Percentiles rank a stretch among this genome's conserved stretches.
Evolutionary conservation across 2,329 filamentous ascomycete genomes (phyloP).

Genomic region (Paracamarosporium sp.): DNA sequence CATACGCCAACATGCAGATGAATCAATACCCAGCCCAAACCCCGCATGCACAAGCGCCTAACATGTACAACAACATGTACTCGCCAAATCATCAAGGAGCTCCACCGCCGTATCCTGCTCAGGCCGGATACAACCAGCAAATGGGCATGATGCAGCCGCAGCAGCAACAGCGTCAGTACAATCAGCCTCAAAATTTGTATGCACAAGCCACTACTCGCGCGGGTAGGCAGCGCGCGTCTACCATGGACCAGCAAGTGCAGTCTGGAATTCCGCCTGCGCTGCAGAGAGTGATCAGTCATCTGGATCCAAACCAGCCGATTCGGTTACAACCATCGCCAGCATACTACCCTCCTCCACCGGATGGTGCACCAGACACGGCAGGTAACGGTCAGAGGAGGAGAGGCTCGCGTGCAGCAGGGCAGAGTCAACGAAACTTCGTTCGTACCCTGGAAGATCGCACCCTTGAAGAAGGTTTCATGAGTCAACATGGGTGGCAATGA

Average conservation of each 20-base stretch:
- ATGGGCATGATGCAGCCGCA: constrained; percentile 59
- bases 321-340: constrained; percentile 93
- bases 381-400: constrained; percentile 73
- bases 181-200: constrained; percentile 74
- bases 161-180: constrained; percentile 47
- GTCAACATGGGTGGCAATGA: constrained; percentile 72
- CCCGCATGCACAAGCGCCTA: constrained; percentile 58
- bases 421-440: constrained; percentile 81
- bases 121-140: constrained; percentile 64
- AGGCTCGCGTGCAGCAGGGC: constrained; percentile 72
- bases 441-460: constrained; percentile 93
- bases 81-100: constrained; percentile 68
- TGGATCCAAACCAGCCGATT: constrained; percentile 94
- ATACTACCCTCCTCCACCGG: constrained; percentile 92
- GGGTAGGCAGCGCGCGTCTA: constrained; percentile 87
- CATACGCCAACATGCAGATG: constrained; percentile 70
- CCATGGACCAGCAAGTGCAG: constrained; percentile 93
- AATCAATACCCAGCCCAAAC: constrained; percentile 58
- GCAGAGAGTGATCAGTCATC: constrained; percentile 92
- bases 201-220: constrained; percentile 78
- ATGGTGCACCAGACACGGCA: constrained; percentile 74
- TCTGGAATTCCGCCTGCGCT: constrained; percentile 91
- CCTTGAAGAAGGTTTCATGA: constrained; percentile 89
- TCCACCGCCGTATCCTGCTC: constrained; percentile 81
- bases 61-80: constrained; percentile 85